Evolutionary conservation across 805 yeast species (phyloP).

Genomic region (Candida vaughaniae): DNA sequence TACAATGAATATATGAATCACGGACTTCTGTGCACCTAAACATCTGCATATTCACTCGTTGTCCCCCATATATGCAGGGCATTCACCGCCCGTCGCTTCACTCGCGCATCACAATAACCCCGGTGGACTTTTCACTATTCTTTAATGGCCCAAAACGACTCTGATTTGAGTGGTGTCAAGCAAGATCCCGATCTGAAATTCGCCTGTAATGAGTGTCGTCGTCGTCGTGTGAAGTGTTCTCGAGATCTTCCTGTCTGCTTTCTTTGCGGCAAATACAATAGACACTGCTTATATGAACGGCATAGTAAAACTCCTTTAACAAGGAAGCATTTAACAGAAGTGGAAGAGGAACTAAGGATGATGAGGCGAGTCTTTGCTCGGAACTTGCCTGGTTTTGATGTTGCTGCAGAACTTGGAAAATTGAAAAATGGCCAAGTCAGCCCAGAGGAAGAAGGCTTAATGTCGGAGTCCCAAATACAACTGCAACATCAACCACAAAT

Average conservation of each 20-base stretch:
- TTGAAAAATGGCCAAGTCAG: constrained; percentile 9
- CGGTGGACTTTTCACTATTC: too few relatives aligned
- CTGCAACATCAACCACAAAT: neutral
- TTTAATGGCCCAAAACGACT: too few relatives aligned
- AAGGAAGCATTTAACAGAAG: constrained; percentile 16
- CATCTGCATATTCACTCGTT: too few relatives aligned
- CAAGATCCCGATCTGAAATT: constrained; percentile 3
- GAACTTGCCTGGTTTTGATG: constrained; percentile 10
- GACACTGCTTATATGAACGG: constrained; percentile 15
- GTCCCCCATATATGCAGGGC: too few relatives aligned
- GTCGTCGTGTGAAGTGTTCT: constrained; percentile 14
- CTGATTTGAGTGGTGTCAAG: too few relatives aligned
- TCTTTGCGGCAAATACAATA: constrained; percentile 11
- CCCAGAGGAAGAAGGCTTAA: too few relatives aligned
- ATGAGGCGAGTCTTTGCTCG: constrained; percentile 6
- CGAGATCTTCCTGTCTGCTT: constrained; percentile 14
- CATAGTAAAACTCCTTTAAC: constrained; percentile 14
- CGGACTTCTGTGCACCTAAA: too few relatives aligned
- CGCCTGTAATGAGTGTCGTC: constrained; percentile 15
- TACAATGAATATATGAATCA: too few relatives aligned
- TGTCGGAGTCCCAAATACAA: neutral
- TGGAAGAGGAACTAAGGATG: constrained; percentile 13
- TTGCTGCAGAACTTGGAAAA: constrained; percentile 1
- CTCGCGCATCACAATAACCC: too few relatives aligned
- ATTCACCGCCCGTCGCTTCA: too few relatives aligned